Evolutionary conservation across 2,329 filamentous ascomycete genomes (phyloP), one percentile per base, ranked within the genome.

Genomic region (Aspergillus neotritici): DNA sequence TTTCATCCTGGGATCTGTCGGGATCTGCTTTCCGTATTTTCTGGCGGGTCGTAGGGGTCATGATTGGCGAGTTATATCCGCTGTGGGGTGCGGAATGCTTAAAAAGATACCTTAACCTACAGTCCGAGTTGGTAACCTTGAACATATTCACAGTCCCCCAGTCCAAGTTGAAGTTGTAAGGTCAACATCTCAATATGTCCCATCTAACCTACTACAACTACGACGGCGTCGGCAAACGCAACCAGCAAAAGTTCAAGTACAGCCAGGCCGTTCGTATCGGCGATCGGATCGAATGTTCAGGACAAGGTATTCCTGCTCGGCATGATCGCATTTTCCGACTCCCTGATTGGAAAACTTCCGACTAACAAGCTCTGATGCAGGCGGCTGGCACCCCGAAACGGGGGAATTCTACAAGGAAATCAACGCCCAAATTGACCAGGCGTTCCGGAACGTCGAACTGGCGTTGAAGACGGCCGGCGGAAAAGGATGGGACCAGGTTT

Each of bases 401-500:
- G 55, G 51, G 6, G 40, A 39, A 2, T 46, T 62, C 35, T 44
- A 55, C 41, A 53, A 51, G 2, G 67, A 73, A 9, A 61, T 74
- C 32, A 66, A 69, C 36, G 65, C 60, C 0, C 65, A 78, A 40
- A 73, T 78, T 36, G 72, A 74, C 38, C 67, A 71, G 41, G 75
- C 78, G 0, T 83, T 83, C 51, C 59, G 55, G 3, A 83, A 82
- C 43, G 73, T 81, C 8, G 76, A 83, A 1, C 55, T 67, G 4
- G 64, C 58, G 21, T 60, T 83, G 4, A 70, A 67, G 33, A 53
- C 72, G 12, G 77, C 77, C 0, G 79, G 80, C 1, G 76, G 75
- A 0, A 71, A 75, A 44, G n/a, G 56, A 12, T 58, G 58, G 58
- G 33, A 41, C 13, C 75, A 81, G 45, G 78, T 82, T 0, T 77